Conservation (phyloP, 2,329 filamentous ascomycete genomes). For the Pestalotiopsis sp. region DNA sequence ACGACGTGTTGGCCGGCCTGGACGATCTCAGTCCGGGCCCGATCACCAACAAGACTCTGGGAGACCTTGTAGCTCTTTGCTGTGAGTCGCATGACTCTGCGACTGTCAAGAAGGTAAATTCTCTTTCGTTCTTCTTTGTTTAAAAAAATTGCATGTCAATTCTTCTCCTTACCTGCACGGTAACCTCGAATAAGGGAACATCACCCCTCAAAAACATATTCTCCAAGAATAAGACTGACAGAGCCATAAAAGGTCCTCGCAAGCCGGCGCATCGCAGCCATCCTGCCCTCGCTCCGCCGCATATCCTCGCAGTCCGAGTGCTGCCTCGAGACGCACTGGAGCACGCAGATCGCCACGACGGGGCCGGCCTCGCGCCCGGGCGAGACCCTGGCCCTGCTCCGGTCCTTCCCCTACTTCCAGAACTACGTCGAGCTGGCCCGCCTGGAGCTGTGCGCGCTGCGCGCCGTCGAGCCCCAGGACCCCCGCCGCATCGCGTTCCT, state of each 20-base stretch:
- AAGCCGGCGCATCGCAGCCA: constrained; percentile 29
- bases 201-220: too few relatives aligned
- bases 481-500: constrained; percentile 46
- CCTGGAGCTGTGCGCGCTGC: constrained; percentile 46
- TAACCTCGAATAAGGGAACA: too few relatives aligned
- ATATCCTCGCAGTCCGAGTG: constrained; percentile 48
- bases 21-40: constrained; percentile 1
- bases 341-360: constrained; percentile 32
- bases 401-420: constrained; percentile 48
- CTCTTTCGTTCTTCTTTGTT: background rate
- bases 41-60: constrained; percentile 6
- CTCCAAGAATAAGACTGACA: background rate
- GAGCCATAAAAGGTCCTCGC: constrained; percentile 32
- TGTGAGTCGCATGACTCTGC: constrained; percentile 5
- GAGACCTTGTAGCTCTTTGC: background rate
- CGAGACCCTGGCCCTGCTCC: constrained; percentile 27
- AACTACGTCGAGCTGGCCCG: constrained; percentile 52
- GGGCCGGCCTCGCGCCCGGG: constrained; percentile 6
- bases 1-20: background rate
- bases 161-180: background rate
- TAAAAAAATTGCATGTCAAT: background rate
- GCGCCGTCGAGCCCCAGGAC: constrained; percentile 31
- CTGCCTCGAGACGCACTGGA: constrained; percentile 47
- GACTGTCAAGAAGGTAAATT: background rate
- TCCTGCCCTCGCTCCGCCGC: constrained; percentile 39